A percentile compares a stretch with the other conserved stretches of the same genome.
Conservation (phyloP, 257 asterid species). For the Fraxinus quadrangulata region DNA sequence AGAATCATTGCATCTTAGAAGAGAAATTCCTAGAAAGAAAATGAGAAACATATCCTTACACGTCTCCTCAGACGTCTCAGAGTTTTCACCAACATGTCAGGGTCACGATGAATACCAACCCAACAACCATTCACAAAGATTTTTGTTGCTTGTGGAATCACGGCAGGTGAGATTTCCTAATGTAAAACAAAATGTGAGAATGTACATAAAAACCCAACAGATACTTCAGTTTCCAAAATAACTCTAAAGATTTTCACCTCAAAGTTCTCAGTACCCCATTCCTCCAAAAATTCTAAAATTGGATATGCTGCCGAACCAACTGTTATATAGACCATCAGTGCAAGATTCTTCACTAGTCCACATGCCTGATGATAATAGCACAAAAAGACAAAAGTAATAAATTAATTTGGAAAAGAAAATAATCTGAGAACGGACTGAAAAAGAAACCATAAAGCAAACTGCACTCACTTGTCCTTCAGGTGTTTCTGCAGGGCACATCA, state of each 20-base stretch:
- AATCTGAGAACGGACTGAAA: conserved; percentile 3
- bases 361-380: conserved; percentile 67
- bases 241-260: conserved; percentile 54
- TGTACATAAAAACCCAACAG: conserved; percentile 11
- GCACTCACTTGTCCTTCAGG: conserved; percentile 94
- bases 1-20: background rate
- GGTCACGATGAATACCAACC: conserved; percentile 98
- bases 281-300: conserved; percentile 90
- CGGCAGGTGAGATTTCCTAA: conserved; percentile 97
- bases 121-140: conserved; percentile 96
- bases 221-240: conserved; percentile 16
- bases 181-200: conserved; percentile 5
- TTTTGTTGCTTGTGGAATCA: conserved; percentile 90
- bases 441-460: conserved; percentile 15
- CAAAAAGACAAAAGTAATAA: conserved; percentile 11
- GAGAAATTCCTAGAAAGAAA: background rate
- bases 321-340: conserved; percentile 92
- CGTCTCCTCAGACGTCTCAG: conserved; percentile 86
- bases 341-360: conserved; percentile 97
- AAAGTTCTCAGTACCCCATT: conserved; percentile 99
- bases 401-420: conserved; percentile 1
- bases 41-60: conserved; percentile 46
- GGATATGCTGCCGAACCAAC: conserved; percentile 99
- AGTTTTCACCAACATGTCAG: conserved; percentile 96
- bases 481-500: conserved; percentile 99